Base-by-base conservation (phyloP, 768 basidiomycete species). In the Boletellus ananiceps region DNA sequence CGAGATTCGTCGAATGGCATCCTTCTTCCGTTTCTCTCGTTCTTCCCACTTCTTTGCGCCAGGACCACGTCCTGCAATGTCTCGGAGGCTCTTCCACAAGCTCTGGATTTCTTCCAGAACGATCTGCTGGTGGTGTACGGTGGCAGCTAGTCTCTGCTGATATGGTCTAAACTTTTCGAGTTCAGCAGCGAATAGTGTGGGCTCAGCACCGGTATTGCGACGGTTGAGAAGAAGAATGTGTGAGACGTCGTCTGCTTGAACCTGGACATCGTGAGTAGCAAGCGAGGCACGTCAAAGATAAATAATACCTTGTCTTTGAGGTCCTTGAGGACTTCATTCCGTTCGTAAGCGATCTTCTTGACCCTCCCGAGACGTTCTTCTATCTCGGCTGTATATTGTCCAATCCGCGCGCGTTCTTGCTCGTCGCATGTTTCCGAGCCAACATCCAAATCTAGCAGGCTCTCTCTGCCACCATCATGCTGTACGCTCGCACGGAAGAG, bases 201-300 rank as follows among this genome's bases (percentile, higher is more conserved):
- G 86, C 57, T 97, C 93, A 9, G 88, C 86, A 19, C 80, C 80
- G 13, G 81, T 75, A 56, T 93, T 88, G 21, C 93, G 86, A 29
- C 92, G 83, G 64, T 95, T 95, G 42, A 97, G 79, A 4, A 99
- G 78, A 0, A 98, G 80, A 1, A 96, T 76, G 63, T 95, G 92
- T 0, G 95, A 99, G 23, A 98, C 95, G 56, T 99, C 96, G 69
- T 99, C 96, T 23, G 78, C 74, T 82, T 97, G 96, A 40, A 96
- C 79, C 93, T 98, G 56, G 34, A 31, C n/a, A 21, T 19, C 31
- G 29, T 51, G 37, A 46, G 46, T n/a, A 3, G n/a, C 3, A 40
- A 18, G 16, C 23, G 8, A 18, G 21, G 9, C 8, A 14, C 25
- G 11, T 47, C 11, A 31, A 44, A 33, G 15, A 44, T 14, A 3